Percentiles rank a stretch among this genome's conserved stretches.
phyloP scores from a whole-genome alignment of 192 early-diverging fungal species.

The Coemansia sp. region DNA sequence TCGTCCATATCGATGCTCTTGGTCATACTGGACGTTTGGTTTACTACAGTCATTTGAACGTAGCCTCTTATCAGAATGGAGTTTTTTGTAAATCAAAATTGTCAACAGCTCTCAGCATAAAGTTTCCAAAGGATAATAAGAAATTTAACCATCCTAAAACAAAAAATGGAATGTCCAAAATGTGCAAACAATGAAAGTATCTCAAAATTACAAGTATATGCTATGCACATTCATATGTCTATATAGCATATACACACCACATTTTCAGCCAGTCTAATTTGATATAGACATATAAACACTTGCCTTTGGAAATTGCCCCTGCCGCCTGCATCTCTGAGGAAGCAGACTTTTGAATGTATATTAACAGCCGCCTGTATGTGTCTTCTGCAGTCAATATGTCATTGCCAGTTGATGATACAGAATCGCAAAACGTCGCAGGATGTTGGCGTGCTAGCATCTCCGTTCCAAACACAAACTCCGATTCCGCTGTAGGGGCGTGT shows the following conservation, averaged over 20 bases:
- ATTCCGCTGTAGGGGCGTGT: background rate
- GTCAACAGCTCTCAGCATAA: background rate
- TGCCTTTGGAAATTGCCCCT: constrained; percentile 5
- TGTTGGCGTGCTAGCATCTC: constrained; percentile 19
- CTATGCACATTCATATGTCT: background rate
- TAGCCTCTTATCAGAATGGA: background rate
- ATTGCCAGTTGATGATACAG: background rate
- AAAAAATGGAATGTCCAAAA: background rate
- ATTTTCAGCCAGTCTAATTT: background rate
- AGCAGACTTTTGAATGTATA: constrained; percentile 29
- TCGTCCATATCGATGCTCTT: background rate
- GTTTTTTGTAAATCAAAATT: background rate
- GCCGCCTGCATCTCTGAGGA: background rate
- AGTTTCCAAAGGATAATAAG: too few species aligned
- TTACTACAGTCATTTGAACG: constrained; percentile 2
- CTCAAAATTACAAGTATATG: background rate
- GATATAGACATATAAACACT: background rate
- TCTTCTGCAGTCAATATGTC: constrained; percentile 2
- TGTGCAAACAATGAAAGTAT: background rate
- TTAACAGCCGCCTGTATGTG: constrained; percentile 20
- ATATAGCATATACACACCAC: constrained; percentile 6
- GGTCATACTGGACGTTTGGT: background rate
- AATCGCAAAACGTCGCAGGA: constrained; percentile 3
- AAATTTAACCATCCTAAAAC: too few species aligned
- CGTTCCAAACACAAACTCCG: constrained; percentile 2